Conservation (phyloP, 805 yeast genomes). For the Wickerhamomyces bovis region DNA sequence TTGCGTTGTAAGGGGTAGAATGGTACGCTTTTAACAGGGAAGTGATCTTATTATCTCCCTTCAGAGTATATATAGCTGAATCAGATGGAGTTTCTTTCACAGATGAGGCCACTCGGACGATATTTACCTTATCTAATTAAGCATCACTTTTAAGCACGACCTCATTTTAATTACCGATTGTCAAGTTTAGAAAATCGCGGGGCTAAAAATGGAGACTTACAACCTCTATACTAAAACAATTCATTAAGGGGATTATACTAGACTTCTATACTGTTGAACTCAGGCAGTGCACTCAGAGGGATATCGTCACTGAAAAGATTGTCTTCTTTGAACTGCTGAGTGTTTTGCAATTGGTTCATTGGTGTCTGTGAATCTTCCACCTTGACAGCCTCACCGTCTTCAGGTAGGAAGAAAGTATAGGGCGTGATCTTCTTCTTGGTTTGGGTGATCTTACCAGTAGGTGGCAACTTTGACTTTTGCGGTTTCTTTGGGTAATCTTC, state of each 20-base stretch:
- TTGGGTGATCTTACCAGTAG: conserved; percentile 76
- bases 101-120: too few species aligned
- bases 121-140: too few species aligned
- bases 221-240: not conserved
- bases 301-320: not conserved
- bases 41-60: too few species aligned
- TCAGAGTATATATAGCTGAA: too few species aligned
- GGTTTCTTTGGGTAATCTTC: conserved; percentile 80
- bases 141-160: too few species aligned
- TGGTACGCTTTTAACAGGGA: too few species aligned
- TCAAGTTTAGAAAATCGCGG: too few species aligned
- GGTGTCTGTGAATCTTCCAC: not conserved
- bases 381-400: conserved; percentile 10
- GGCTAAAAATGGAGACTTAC: too few species aligned
- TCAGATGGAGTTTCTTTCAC: too few species aligned
- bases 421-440: conserved; percentile 58
- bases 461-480: conserved; percentile 74
- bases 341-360: not conserved
- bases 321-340: not conserved
- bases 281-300: not conserved
- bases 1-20: too few species aligned
- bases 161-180: too few species aligned
- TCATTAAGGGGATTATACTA: not conserved
- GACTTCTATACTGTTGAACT: not conserved
- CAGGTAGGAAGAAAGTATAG: conserved; percentile 47